phyloP scores from a whole-genome alignment of 2,329 filamentous ascomycete species.

The Trichoderma sp. region DNA sequence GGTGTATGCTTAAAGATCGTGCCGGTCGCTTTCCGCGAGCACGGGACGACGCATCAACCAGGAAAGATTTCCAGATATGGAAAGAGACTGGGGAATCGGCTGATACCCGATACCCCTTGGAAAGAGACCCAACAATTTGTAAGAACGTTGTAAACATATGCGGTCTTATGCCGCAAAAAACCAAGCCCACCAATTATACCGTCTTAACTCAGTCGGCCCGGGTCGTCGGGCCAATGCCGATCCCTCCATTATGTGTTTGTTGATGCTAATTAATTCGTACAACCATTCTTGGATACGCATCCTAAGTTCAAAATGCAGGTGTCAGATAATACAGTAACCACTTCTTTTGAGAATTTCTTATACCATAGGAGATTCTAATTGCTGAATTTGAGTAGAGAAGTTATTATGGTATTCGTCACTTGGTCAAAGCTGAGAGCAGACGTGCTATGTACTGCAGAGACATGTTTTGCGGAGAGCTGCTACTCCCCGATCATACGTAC shows the following conservation, averaged over 20 bases:
- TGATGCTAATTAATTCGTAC: neutral
- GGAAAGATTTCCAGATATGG: neutral
- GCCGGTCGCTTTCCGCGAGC: neutral
- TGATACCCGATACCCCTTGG: neutral
- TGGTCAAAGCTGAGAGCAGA: neutral
- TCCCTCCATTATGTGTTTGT: neutral
- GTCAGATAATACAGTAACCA: neutral
- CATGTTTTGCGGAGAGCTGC: neutral
- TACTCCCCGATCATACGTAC: neutral
- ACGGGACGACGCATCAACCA: neutral
- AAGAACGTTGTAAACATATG: neutral
- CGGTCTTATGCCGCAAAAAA: neutral
- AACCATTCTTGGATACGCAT: neutral
- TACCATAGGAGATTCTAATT: neutral
- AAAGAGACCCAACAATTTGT: neutral
- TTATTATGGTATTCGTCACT: neutral
- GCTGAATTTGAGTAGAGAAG: neutral
- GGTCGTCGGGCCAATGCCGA: constrained; percentile 7
- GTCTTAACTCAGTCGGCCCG: neutral
- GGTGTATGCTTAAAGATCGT: neutral
- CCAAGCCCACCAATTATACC: neutral
- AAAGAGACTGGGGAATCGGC: neutral
- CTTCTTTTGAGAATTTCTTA: neutral
- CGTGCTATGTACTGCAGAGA: neutral
- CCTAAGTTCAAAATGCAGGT: neutral